Evolutionary conservation across 169 alveolate genomes (phyloP).

Genomic region (Plasmodium fragile): DNA sequence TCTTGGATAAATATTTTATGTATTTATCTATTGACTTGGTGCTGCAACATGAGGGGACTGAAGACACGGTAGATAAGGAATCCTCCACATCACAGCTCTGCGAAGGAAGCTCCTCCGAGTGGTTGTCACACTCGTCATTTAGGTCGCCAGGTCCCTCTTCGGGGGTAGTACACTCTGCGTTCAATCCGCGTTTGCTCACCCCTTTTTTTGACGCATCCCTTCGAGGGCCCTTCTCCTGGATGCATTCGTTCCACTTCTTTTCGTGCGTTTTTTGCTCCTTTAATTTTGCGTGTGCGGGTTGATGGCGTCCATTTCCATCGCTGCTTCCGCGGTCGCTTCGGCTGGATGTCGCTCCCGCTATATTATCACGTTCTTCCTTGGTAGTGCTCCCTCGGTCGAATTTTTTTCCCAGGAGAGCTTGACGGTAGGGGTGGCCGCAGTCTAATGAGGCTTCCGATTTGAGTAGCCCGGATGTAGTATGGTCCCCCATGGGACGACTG

Average conservation of each 20-base stretch:
- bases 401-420: neutral
- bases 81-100: neutral
- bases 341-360: neutral
- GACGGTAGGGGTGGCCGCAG: neutral
- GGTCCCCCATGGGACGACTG: neutral
- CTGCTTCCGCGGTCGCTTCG: neutral
- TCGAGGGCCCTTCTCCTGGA: neutral
- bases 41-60: conserved; percentile 60
- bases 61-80: conserved; percentile 21
- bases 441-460: neutral
- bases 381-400: neutral
- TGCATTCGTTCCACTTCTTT: neutral
- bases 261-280: neutral
- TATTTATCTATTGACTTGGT: conserved; percentile 43
- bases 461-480: neutral
- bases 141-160: neutral
- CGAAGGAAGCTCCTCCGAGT: neutral
- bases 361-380: neutral
- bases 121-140: neutral
- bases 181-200: neutral
- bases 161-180: neutral
- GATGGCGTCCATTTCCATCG: neutral
- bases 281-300: neutral
- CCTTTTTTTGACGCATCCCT: neutral
- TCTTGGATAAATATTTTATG: conserved; percentile 45